Evolutionary conservation across 2,329 filamentous ascomycete genomes (phyloP), one percentile per base, ranked within the genome.

Genomic region (Fusarium austroafricanum): DNA sequence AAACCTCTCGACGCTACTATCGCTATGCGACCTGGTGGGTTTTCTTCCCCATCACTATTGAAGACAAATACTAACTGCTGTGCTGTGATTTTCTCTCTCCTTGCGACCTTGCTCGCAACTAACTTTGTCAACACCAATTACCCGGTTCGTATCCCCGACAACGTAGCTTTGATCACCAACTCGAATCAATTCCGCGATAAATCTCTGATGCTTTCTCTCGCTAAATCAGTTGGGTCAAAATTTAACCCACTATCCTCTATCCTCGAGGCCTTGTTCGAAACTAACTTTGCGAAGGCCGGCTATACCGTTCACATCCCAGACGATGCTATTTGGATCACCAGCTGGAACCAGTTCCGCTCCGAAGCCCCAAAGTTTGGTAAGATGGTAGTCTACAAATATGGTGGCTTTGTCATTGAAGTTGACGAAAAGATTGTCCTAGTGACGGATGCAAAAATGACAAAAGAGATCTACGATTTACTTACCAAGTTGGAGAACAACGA

Each of bases 241-340:
- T 14, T 12, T 50, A 5, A 39, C 6, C 6, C 6, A 10, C n/a
- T 0, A 11, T 40, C 33, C n/a, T 2, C 21, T 6, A 23, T 50
- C 5, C 2, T 49, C 2, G 1, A 14, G 1, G 9, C 23, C 1
- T 14, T 50, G 2, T 0, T 50, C 1, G 0, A 3, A 7, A 4
- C 12, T 1, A 20, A 11, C 2, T 5, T 21, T 3, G 23, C 3
- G 2, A 29, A 2, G 0, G 10, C 33, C 14, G 14, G 20, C 1
- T 50, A 40, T 6, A 28, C 23, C 1, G 10, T 17, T 0, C 0
- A 50, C 3, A 20, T 50, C 7, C 47, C 47, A 0, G n/a, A 17
- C 0, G 33, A 50, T 1, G 33, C 33, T 0, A 35, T 42, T 3
- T 50, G 47, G 47, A 21, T 50, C 3, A 50, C 47, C 10, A 28